These are phyloP conservation scores for Didymella keratinophila DNA, from an alignment of 2,329 filamentous ascomycete genomes.

Conservation along the genomic window DNA sequence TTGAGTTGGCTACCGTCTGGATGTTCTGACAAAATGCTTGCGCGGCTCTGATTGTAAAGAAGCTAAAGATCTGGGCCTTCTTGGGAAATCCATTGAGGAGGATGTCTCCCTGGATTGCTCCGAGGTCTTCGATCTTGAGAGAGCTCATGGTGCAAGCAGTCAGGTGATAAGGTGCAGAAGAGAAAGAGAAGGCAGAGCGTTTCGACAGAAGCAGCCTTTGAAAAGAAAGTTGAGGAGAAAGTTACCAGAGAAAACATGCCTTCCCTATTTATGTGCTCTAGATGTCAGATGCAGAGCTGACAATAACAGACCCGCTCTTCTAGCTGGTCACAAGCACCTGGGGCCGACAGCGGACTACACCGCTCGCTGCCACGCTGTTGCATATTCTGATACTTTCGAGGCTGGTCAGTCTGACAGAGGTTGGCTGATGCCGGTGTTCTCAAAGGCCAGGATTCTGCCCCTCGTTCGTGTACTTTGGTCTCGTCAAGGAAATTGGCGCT, in stretches of 20 bases:
- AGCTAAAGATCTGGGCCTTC: constrained; percentile 20
- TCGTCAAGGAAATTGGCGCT: not conserved
- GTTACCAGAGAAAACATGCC: not conserved
- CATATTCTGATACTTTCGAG: not conserved
- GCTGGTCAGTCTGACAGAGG: not conserved
- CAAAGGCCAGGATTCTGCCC: not conserved
- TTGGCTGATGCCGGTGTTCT: constrained; percentile 5
- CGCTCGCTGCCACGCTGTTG: not conserved
- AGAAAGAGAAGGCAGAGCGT: too few species aligned
- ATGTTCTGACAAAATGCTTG: constrained; percentile 17
- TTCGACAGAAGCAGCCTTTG: too few species aligned
- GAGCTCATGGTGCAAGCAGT: constrained; percentile 1
- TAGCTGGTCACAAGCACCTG: not conserved
- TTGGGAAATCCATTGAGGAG: constrained; percentile 20
- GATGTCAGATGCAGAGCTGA: not conserved
- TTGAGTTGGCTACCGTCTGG: constrained; percentile 14
- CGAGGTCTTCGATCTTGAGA: constrained; percentile 12
- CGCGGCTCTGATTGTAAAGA: constrained; percentile 19
- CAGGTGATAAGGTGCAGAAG: not conserved
- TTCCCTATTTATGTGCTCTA: not conserved
- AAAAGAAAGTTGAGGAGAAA: not conserved
- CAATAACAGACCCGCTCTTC: not conserved
- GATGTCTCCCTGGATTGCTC: constrained; percentile 16
- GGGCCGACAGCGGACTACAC: not conserved
- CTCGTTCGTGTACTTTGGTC: too few species aligned